Conservation (phyloP, 257 asterid genomes). For the Lithospermum erythrorhizon region DNA sequence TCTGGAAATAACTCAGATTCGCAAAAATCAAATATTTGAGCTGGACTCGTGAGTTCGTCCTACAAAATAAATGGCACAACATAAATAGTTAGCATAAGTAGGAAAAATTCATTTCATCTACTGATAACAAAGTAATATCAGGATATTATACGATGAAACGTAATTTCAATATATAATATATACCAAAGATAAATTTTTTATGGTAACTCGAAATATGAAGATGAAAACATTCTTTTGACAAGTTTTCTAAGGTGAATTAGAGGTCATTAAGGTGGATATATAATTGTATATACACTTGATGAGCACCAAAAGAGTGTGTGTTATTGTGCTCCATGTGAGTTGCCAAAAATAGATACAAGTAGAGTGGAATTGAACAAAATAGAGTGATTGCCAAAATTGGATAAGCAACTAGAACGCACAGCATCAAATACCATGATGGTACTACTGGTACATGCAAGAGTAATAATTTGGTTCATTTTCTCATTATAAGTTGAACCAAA, state of each 20-base stretch:
- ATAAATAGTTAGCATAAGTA: not conserved
- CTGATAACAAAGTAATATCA: no score
- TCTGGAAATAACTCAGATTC: slow-evolving; percentile 64
- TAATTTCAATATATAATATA: no score
- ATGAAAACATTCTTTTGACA: no score
- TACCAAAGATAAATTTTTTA: no score
- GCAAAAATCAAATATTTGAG: slow-evolving; percentile 57
- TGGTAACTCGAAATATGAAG: no score
- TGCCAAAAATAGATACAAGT: slow-evolving; percentile 12
- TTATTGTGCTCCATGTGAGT: slow-evolving; percentile 20
- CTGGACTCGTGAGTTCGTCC: slow-evolving; percentile 79
- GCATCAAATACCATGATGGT: slow-evolving; percentile 13
- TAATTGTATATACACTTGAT: no score
- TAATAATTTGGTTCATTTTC: not conserved
- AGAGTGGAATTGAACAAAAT: slow-evolving; percentile 19
- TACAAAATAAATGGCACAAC: slow-evolving; percentile 13
- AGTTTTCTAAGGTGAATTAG: no score
- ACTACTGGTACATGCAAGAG: slow-evolving; percentile 32
- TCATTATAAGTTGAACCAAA: slow-evolving; percentile 15
- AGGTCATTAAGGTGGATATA: no score
- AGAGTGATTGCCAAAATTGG: slow-evolving; percentile 22
- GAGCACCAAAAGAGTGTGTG: not conserved
- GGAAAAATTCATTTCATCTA: no score
- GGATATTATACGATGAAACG: not conserved
- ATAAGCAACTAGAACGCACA: slow-evolving; percentile 31